Conservation (phyloP, 2,329 filamentous ascomycete genomes). For the Chaetomiaceae sp. region DNA sequence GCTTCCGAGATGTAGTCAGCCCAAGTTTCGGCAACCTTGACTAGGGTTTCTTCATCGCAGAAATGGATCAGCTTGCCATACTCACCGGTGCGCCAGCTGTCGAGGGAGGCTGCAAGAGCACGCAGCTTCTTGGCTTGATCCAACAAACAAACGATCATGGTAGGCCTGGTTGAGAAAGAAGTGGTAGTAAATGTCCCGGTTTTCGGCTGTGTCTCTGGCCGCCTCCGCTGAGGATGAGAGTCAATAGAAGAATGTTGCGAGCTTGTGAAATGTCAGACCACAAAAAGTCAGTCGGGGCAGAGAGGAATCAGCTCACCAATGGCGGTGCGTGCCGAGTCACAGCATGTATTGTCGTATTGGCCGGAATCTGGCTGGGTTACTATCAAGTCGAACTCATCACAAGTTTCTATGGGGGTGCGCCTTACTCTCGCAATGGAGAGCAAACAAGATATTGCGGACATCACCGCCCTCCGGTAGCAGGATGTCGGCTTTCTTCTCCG, state of each 20-base stretch:
- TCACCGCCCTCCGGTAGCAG: constrained; percentile 55
- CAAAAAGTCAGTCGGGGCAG: too few relatives aligned
- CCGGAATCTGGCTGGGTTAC: neutral
- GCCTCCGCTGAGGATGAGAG: constrained; percentile 42
- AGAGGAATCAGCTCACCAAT: constrained; percentile 49
- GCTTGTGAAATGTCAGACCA: constrained; percentile 35
- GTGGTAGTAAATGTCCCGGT: constrained; percentile 55
- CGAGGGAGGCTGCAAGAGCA: constrained; percentile 34
- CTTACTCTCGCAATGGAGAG: constrained; percentile 39
- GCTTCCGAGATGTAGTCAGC: constrained; percentile 1
- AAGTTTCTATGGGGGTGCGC: neutral
- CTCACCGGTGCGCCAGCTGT: constrained; percentile 40
- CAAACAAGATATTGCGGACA: constrained; percentile 53
- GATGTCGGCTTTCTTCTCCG: constrained; percentile 43
- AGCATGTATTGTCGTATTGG: constrained; percentile 48
- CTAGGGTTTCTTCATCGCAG: constrained; percentile 1
- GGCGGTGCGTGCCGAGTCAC: constrained; percentile 45
- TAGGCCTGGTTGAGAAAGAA: constrained; percentile 39
- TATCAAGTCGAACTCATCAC: constrained; percentile 29
- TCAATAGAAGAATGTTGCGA: constrained; percentile 50
- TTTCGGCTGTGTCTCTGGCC: constrained; percentile 24
- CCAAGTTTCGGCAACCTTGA: constrained; percentile 2
- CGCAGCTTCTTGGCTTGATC: constrained; percentile 42
- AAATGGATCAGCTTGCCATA: constrained; percentile 36
- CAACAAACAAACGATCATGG: constrained; percentile 36